A percentile compares a stretch with the other conserved stretches of the same genome.
These are phyloP conservation scores for Dothideomycetes sp. DNA, from an alignment of 2,329 filamentous ascomycete species.

Conservation along the genomic window DNA sequence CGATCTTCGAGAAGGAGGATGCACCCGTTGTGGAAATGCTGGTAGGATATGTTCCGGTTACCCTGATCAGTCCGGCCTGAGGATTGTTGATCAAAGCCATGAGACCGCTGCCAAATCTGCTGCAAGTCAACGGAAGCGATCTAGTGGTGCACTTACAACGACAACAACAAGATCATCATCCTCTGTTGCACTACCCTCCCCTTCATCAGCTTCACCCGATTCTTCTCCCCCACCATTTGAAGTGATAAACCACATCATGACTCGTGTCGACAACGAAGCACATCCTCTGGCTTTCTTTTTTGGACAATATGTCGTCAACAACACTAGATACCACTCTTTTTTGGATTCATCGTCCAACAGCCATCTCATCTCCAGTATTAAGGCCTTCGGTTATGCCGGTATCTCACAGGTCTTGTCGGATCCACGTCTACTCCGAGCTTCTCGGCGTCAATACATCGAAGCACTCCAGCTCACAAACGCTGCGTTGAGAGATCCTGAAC, in stretches of 20 bases:
- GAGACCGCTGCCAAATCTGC: slow-evolving; percentile 1
- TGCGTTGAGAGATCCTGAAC: neutral
- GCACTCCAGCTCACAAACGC: slow-evolving; percentile 9
- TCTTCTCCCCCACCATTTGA: neutral
- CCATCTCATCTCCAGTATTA: slow-evolving; percentile 5
- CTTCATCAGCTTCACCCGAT: neutral
- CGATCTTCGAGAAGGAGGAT: slow-evolving; percentile 1
- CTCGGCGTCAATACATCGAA: slow-evolving; percentile 1
- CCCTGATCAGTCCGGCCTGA: neutral
- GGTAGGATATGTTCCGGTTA: slow-evolving; percentile 5
- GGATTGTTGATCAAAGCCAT: slow-evolving; percentile 3
- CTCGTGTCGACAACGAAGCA: slow-evolving; percentile 4
- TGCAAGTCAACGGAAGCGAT: no score
- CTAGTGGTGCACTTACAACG: no score
- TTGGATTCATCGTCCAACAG: neutral
- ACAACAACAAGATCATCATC: neutral
- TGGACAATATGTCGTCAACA: neutral
- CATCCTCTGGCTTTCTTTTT: slow-evolving; percentile 6
- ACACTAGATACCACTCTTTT: neutral
- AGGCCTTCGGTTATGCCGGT: slow-evolving; percentile 6
- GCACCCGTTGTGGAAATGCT: slow-evolving; percentile 1
- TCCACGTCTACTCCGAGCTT: neutral
- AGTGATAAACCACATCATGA: no score
- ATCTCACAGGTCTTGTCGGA: slow-evolving; percentile 1
- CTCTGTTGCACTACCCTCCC: no score